Conservation (phyloP, 306 rosid genomes). For the Malus sylvestris region DNA sequence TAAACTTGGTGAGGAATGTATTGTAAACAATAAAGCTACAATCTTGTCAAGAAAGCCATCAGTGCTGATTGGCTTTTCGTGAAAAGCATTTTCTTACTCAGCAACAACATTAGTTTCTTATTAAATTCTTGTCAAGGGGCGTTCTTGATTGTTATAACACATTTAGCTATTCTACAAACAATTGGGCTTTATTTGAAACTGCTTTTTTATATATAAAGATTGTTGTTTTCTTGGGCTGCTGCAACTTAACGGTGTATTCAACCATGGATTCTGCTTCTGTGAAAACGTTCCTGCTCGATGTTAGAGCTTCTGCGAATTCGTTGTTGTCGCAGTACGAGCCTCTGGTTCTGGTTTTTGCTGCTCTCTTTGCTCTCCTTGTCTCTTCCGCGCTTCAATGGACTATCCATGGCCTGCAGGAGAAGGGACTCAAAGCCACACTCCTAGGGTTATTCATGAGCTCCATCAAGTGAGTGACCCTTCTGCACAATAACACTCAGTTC, state of each 20-base stretch:
- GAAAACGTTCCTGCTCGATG: constrained; percentile 3
- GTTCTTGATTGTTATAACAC: too few relatives aligned
- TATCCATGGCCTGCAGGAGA: constrained; percentile 21
- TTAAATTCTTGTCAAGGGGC: too few relatives aligned
- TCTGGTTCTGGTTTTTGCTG: constrained; percentile 36
- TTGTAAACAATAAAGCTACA: background rate
- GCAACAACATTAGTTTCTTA: too few relatives aligned
- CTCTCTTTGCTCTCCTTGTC: constrained; percentile 20
- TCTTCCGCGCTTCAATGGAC: constrained; percentile 29
- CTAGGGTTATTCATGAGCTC: constrained; percentile 27
- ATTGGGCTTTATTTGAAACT: too few relatives aligned
- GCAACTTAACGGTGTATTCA: background rate
- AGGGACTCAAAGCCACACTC: constrained; percentile 34
- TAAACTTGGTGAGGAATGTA: background rate
- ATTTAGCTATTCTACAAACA: too few relatives aligned
- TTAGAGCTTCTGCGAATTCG: constrained; percentile 25
- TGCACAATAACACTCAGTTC: background rate
- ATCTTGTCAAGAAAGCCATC: background rate
- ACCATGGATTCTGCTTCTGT: constrained; percentile 25
- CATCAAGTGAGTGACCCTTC: constrained; percentile 32
- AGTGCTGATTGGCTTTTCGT: too few relatives aligned
- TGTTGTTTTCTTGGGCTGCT: background rate
- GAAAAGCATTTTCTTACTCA: too few relatives aligned
- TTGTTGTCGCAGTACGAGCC: constrained; percentile 39
- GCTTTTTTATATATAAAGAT: too few relatives aligned